Base-by-base conservation (phyloP, 1,284 basidiomycete species). In the Cryptococcus hybrid region DNA sequence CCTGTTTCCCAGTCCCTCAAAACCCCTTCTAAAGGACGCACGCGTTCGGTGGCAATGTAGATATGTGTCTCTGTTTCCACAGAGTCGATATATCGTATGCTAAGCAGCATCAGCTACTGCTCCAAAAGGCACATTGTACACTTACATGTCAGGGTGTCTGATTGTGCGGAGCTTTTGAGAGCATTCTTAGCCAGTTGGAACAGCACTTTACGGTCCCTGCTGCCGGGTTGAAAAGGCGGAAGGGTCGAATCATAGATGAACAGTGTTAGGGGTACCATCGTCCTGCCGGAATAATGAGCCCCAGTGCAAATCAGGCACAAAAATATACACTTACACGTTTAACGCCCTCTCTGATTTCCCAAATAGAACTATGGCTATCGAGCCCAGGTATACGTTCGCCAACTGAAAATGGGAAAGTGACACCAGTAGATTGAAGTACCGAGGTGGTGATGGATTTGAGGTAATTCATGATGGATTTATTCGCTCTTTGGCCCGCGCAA, bases 11-110 rank as follows among this genome's bases (percentile, higher is more conserved):
- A 88, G 36, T 84, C 80, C 39, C 83, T 80, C 47, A 94, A 75
- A 1, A 85, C 84, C n/a, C 80, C 78, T 38, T 84, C 81, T 6
- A 99, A 79, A 3, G 92, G 91, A 18, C 85, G 82, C 6, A 98
- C 88, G 3, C 89, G 88, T 78, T 99, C 96, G 0, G 95, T 97
- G 80, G 96, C 90, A 66, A 99, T 91, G 77, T 92, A 90, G 44
- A 99, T 85, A 1, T 85, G 84, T 0, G 85, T 85, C 49, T 95
- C 92, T 1, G 91, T 89, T 73, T 97, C 94, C 5, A 91, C 86
- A 1, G 85, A 90, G 65, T 96, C 94, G 79, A 99, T 86, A 76
- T 96, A 95, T 73, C 90, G 94, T 67, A 99, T 85, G 3, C 77
- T 79, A 60, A 40, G 30, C 24, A 6, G 47, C 24, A 12, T 51